Percentiles rank a stretch among this genome's conserved stretches.
Evolutionary conservation across 2,329 filamentous ascomycete genomes (phyloP).

Genomic region (Sclerotinia subarctica): DNA sequence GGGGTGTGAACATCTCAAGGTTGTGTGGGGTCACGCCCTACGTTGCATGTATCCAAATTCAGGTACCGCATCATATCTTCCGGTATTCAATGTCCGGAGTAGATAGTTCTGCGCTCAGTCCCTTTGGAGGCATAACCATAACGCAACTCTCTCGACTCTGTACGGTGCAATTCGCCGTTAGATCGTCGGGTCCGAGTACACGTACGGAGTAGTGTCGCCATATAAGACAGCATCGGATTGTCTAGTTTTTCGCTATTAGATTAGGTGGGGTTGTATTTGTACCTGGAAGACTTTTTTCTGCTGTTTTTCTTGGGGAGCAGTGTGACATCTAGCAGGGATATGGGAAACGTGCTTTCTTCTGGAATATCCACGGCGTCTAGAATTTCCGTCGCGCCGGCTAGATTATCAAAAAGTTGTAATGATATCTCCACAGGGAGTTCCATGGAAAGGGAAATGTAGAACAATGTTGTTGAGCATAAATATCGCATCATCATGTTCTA

Average conservation of each 20-base stretch:
- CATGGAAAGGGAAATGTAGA: background rate
- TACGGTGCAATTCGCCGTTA: background rate
- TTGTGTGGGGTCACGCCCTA: constrained; percentile 15
- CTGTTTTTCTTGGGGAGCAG: background rate
- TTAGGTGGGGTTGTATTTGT: constrained; percentile 12
- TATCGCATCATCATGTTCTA: background rate
- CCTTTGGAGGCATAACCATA: background rate
- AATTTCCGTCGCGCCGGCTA: background rate
- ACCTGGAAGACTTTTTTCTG: constrained; percentile 4
- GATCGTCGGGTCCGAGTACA: background rate
- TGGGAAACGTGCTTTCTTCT: constrained; percentile 17
- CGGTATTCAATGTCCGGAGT: background rate
- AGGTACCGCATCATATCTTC: constrained; percentile 10
- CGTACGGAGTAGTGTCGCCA: background rate
- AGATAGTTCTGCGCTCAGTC: background rate
- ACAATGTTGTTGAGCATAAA: background rate
- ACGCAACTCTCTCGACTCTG: background rate
- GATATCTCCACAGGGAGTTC: background rate
- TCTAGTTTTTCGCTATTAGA: constrained; percentile 8
- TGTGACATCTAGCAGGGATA: background rate
- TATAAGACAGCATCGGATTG: constrained; percentile 3
- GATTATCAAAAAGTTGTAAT: background rate
- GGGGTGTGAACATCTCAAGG: background rate
- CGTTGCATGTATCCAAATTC: constrained; percentile 8
- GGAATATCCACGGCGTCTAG: constrained; percentile 18